phyloP scores from a whole-genome alignment of 306 rosid genomes.

The Vicia faba region DNA sequence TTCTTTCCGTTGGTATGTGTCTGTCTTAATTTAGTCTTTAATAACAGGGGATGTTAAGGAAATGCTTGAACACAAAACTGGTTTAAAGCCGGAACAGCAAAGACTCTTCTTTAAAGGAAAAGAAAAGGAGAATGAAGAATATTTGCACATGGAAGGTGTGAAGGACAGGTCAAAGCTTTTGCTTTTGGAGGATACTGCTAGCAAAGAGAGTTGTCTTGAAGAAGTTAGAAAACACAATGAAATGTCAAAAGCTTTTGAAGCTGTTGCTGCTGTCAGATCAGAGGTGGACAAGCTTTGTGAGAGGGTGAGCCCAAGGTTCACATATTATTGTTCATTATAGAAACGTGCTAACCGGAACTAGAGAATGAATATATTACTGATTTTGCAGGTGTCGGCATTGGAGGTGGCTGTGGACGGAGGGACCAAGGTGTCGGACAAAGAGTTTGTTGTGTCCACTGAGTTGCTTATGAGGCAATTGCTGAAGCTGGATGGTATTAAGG shows the following conservation, averaged over 20 bases:
- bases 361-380: conserved; percentile 20
- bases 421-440: conserved; percentile 73
- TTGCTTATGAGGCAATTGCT: conserved; percentile 85
- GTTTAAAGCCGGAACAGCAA: conserved; percentile 68
- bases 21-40: conserved; percentile 28
- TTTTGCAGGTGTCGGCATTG: conserved; percentile 69
- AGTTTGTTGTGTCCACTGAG: conserved; percentile 66
- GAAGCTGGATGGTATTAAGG: conserved; percentile 79
- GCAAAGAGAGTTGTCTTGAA: conserved; percentile 59
- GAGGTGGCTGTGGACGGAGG: conserved; percentile 69
- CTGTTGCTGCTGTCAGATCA: conserved; percentile 59
- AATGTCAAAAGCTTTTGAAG: conserved; percentile 59
- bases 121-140: conserved; percentile 73
- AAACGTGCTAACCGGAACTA: not conserved
- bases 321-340: not conserved
- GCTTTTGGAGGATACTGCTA: conserved; percentile 62
- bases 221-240: conserved; percentile 50
- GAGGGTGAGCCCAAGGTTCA: conserved; percentile 50
- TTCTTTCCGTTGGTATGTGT: conserved; percentile 24
- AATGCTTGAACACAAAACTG: conserved; percentile 58
- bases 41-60: conserved; percentile 75
- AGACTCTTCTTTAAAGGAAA: conserved; percentile 68
- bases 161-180: conserved; percentile 69
- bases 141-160: conserved; percentile 70
- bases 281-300: conserved; percentile 82